Conservation (phyloP, 2,329 filamentous ascomycete species). For the Colletotrichum sp. region DNA sequence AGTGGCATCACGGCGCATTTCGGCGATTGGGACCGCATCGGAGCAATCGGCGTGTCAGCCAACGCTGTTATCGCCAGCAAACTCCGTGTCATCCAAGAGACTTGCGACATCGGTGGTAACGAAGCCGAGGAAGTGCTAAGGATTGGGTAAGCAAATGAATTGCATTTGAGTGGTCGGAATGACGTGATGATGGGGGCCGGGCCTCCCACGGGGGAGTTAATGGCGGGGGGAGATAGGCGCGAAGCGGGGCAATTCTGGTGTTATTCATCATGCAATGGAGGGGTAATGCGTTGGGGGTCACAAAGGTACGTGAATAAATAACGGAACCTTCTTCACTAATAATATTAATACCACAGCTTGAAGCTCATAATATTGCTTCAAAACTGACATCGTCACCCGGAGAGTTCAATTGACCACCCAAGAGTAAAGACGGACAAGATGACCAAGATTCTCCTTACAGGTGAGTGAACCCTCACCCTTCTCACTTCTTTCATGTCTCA, state of each 20-base stretch:
- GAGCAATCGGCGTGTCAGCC: background rate
- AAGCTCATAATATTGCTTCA: background rate
- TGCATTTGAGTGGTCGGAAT: slow-evolving; percentile 1
- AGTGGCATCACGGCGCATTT: background rate
- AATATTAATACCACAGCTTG: background rate
- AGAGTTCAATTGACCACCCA: background rate
- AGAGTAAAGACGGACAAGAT: slow-evolving; percentile 30
- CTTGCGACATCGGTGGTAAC: background rate
- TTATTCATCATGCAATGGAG: slow-evolving; percentile 14
- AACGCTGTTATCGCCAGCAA: background rate
- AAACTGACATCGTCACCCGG: background rate
- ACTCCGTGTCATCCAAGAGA: background rate
- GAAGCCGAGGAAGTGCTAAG: background rate
- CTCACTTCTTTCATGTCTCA: background rate
- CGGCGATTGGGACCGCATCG: background rate
- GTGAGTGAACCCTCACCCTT: slow-evolving; percentile 28
- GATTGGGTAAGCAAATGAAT: background rate
- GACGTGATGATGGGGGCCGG: slow-evolving; percentile 1
- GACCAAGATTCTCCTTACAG: slow-evolving; percentile 53
- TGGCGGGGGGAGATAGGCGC: background rate
- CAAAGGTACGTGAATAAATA: background rate
- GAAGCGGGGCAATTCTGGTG: slow-evolving; percentile 3
- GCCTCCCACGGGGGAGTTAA: background rate
- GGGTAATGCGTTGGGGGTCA: slow-evolving; percentile 8
- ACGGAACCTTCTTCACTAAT: background rate